Conservation (phyloP, 2,329 filamentous ascomycete genomes). For the Talaromyces rugulosus region DNA sequence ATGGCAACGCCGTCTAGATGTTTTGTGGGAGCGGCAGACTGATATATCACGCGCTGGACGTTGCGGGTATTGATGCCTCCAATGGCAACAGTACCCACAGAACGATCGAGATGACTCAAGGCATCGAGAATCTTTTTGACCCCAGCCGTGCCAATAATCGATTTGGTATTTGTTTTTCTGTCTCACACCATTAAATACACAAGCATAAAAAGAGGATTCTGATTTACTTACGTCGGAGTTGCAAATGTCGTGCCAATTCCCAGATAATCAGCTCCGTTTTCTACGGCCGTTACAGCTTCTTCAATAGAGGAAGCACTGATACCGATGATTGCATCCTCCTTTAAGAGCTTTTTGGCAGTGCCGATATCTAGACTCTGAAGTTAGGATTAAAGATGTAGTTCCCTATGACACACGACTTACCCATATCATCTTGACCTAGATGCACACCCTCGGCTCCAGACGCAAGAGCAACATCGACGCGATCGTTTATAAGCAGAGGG, state of each 20-base stretch:
- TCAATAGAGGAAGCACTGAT: slow-evolving; percentile 73
- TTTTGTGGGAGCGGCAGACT: slow-evolving; percentile 57
- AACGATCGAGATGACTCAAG: slow-evolving; percentile 47
- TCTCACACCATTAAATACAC: slow-evolving; percentile 9
- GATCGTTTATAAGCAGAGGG: slow-evolving; percentile 88
- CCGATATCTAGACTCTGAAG: neutral
- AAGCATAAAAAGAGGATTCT: no score
- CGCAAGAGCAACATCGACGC: slow-evolving; percentile 81
- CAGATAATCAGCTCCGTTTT: slow-evolving; percentile 80
- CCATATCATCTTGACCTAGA: slow-evolving; percentile 90
- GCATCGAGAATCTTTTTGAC: slow-evolving; percentile 62
- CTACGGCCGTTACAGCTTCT: slow-evolving; percentile 69
- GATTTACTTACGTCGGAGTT: slow-evolving; percentile 66
- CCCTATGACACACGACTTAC: slow-evolving; percentile 42
- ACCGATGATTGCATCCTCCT: slow-evolving; percentile 75
- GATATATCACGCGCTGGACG: slow-evolving; percentile 67
- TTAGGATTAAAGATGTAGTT: slow-evolving; percentile 1
- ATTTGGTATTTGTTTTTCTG: slow-evolving; percentile 82
- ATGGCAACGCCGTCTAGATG: slow-evolving; percentile 76
- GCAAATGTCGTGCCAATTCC: slow-evolving; percentile 88
- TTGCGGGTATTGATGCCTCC: slow-evolving; percentile 81
- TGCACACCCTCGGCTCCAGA: slow-evolving; percentile 89
- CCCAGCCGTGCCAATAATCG: slow-evolving; percentile 70
- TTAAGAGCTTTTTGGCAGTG: slow-evolving; percentile 69
- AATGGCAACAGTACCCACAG: slow-evolving; percentile 67